These are phyloP conservation scores for Lycium ferocissimum DNA, from an alignment of 257 asterid genomes.

Conservation along the genomic window DNA sequence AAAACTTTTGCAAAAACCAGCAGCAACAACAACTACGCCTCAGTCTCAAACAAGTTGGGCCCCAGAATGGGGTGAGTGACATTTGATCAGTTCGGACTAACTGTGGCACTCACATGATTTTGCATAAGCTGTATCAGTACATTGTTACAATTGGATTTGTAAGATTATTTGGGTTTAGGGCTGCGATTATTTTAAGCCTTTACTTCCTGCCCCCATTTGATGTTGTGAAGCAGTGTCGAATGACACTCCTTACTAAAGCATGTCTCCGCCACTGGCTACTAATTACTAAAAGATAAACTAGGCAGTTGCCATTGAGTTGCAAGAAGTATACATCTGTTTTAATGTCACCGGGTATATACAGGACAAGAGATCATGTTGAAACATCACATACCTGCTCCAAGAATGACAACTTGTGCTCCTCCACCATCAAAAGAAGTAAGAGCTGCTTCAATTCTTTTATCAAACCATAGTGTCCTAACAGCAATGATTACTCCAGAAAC, in stretches of 20 bases:
- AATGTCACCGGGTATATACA: not conserved
- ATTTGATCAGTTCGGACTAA: constrained; percentile 18
- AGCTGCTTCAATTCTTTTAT: constrained; percentile 82
- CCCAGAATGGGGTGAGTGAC: not conserved
- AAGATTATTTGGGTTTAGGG: not conserved
- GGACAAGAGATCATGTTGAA: constrained; percentile 31
- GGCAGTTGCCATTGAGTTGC: not conserved
- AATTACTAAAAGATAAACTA: constrained; percentile 24
- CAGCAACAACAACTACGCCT: not conserved
- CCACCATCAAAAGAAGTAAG: constrained; percentile 64
- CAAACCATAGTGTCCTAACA: constrained; percentile 93
- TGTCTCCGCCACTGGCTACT: not conserved
- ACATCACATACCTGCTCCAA: constrained; percentile 85
- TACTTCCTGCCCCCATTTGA: not conserved
- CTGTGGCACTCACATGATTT: not conserved
- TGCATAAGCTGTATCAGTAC: not conserved
- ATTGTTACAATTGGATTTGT: not conserved
- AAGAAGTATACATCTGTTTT: not conserved
- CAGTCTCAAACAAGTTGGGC: not conserved
- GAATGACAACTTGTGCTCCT: constrained; percentile 88
- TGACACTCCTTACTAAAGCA: not conserved
- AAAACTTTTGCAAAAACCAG: not conserved
- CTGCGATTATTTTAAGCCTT: not conserved
- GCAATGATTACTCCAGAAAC: constrained; percentile 91
- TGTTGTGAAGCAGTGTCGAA: not conserved